A percentile compares a stretch with the other conserved stretches of the same genome.
Evolutionary conservation across 176 grass and related monocot genomes (phyloP).

Genomic region (Aegilops longissima): DNA sequence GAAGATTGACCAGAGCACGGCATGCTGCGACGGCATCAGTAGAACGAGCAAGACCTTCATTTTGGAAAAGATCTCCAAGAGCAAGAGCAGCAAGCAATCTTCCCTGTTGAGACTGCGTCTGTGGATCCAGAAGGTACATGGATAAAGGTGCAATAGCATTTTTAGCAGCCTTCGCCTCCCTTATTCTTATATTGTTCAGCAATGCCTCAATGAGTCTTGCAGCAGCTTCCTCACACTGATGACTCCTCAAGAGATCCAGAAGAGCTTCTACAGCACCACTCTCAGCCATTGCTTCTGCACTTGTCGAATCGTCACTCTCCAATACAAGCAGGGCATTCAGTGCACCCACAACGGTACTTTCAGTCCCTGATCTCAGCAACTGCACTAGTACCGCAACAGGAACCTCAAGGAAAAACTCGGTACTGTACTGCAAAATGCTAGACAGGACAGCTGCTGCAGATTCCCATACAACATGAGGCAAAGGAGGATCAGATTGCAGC

Average conservation of each 20-base stretch:
- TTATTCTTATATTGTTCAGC: conserved; percentile 97
- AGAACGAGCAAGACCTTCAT: conserved; percentile 88
- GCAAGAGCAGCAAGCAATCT: conserved; percentile 97
- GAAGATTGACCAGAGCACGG: conserved; percentile 95
- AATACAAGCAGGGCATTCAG: conserved; percentile 97
- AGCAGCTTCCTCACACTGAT: conserved; percentile 98
- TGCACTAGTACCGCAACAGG: conserved; percentile 96
- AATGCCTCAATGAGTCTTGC: conserved; percentile 95
- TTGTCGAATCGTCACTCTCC: conserved; percentile 99
- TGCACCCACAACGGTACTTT: conserved; percentile 88
- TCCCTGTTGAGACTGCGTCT: conserved; percentile 98
- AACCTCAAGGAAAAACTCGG: conserved; percentile 96
- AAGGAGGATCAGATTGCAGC: conserved; percentile 85
- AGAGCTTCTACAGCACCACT: conserved; percentile 95
- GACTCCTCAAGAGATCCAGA: conserved; percentile 82
- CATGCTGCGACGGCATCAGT: conserved; percentile 95
- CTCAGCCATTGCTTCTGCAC: conserved; percentile 98
- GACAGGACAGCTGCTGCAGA: conserved; percentile 92
- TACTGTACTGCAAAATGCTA: conserved; percentile 98
- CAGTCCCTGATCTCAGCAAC: conserved; percentile 86
- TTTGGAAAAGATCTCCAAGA: conserved; percentile 99
- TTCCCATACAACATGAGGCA: conserved; percentile 98
- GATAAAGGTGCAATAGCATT: conserved; percentile 97
- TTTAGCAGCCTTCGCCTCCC: conserved; percentile 96
- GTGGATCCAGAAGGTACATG: conserved; percentile 98